These are phyloP conservation scores for Adansonia madagascariensis DNA, from an alignment of 441 rosid species.

Conservation along the genomic window DNA sequence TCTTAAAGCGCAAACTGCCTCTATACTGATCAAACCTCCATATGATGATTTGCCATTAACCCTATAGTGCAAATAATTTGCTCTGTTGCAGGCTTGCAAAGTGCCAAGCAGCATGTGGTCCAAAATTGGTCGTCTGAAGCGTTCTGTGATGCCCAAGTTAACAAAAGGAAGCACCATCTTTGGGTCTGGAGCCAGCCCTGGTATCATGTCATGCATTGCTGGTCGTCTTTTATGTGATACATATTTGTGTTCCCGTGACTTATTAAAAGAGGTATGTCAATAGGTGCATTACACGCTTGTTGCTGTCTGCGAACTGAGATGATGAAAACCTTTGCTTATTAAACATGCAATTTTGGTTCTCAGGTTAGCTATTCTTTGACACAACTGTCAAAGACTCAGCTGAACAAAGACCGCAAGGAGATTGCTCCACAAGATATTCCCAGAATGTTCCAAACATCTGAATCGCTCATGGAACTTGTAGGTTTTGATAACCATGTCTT, in stretches of 20 bases:
- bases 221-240: conserved; percentile 96
- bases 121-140: conserved; percentile 95
- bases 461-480: conserved; percentile 84
- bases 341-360: conserved; percentile 36
- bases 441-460: conserved; percentile 80
- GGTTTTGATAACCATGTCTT: conserved; percentile 38
- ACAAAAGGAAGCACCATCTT: conserved; percentile 68
- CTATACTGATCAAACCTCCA: conserved; percentile 15
- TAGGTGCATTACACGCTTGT: conserved; percentile 11
- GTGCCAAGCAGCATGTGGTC: conserved; percentile 96
- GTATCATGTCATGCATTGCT: conserved; percentile 92
- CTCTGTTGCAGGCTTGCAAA: conserved; percentile 69
- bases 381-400: conserved; percentile 84
- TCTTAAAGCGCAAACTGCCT: conserved; percentile 11
- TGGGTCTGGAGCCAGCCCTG: conserved; percentile 94
- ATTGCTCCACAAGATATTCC: conserved; percentile 76
- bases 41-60: conserved; percentile 18
- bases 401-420: conserved; percentile 89
- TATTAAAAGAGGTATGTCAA: conserved; percentile 75
- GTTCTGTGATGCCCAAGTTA: conserved; percentile 89
- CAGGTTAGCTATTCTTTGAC: conserved; percentile 98
- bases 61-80: conserved; percentile 8
- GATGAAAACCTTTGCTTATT: conserved; percentile 32
- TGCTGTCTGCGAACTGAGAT: background rate
- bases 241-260: conserved; percentile 82